These are phyloP conservation scores for Cryptosporidium andersoni DNA, from an alignment of 169 alveolate genomes.

Conservation along the genomic window DNA sequence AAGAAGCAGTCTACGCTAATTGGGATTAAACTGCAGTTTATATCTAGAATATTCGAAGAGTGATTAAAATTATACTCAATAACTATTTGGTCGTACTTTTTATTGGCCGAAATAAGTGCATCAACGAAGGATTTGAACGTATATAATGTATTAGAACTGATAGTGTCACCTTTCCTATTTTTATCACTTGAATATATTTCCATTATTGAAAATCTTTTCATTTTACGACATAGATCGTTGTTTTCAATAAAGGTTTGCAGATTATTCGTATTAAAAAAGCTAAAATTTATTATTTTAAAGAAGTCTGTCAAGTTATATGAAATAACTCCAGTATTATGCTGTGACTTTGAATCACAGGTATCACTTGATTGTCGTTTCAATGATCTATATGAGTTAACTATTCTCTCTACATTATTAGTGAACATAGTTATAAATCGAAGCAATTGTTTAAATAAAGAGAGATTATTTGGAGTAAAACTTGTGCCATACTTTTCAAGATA, in stretches of 20 bases:
- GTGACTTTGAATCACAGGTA: too few species aligned
- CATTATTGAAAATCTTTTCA: constrained; percentile 69
- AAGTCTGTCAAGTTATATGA: constrained; percentile 51
- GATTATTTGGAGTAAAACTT: too few species aligned
- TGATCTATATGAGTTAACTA: too few species aligned
- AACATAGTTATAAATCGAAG: constrained; percentile 1
- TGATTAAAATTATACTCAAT: constrained; percentile 19
- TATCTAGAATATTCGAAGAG: not conserved
- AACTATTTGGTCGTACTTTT: constrained; percentile 68
- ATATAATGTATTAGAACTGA: constrained; percentile 65
- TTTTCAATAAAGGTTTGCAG: constrained; percentile 20
- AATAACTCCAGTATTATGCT: not conserved
- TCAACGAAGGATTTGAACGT: constrained; percentile 63
- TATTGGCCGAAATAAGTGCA: constrained; percentile 69
- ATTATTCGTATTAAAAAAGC: constrained; percentile 53
- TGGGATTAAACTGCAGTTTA: constrained; percentile 65
- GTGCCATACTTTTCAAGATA: too few species aligned
- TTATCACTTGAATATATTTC: constrained; percentile 5
- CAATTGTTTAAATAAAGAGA: constrained; percentile 24
- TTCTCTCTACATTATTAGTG: too few species aligned
- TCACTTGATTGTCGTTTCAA: too few species aligned
- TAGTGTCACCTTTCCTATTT: not conserved
- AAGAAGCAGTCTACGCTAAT: constrained; percentile 74
- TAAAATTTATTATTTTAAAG: constrained; percentile 64
- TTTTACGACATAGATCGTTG: constrained; percentile 66